Evolutionary conservation across 2,329 filamentous ascomycete species (phyloP).

Genomic region (Colletotrichum euphorbiae): DNA sequence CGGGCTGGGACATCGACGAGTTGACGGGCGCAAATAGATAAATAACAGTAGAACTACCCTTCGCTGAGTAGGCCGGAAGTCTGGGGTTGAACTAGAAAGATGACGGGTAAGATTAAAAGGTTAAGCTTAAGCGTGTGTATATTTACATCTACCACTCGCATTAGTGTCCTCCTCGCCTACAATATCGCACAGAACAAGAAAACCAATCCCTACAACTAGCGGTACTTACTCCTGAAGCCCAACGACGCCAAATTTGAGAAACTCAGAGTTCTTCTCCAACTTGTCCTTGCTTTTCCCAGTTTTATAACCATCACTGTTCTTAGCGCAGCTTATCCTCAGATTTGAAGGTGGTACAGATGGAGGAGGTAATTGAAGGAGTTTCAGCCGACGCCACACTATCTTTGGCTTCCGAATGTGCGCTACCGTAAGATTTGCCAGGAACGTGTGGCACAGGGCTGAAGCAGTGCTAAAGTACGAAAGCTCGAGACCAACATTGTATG

Average conservation of each 20-base stretch:
- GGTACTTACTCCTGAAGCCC: slow-evolving; percentile 19
- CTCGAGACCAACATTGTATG: no score
- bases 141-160: no score
- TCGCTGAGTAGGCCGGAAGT: no score
- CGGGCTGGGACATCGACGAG: slow-evolving; percentile 57
- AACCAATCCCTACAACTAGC: neutral
- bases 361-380: neutral
- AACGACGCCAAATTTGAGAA: slow-evolving; percentile 36
- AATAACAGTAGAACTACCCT: no score
- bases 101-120: no score
- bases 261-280: slow-evolving; percentile 39
- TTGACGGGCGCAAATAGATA: no score
- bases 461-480: neutral
- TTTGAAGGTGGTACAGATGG: no score
- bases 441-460: slow-evolving; percentile 20
- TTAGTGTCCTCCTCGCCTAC: no score
- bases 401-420: neutral
- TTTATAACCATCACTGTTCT: rapidly evolving
- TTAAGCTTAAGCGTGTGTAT: no score
- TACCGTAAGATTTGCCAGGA: slow-evolving; percentile 15
- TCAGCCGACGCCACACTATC: neutral
- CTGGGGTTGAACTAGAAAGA: slow-evolving; percentile 29
- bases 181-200: neutral
- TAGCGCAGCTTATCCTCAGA: neutral
- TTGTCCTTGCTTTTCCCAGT: neutral